Percentiles rank a stretch among this genome's conserved stretches.
Evolutionary conservation across 2,329 filamentous ascomycete genomes (phyloP).

Genomic region (Beauveria medogensis): DNA sequence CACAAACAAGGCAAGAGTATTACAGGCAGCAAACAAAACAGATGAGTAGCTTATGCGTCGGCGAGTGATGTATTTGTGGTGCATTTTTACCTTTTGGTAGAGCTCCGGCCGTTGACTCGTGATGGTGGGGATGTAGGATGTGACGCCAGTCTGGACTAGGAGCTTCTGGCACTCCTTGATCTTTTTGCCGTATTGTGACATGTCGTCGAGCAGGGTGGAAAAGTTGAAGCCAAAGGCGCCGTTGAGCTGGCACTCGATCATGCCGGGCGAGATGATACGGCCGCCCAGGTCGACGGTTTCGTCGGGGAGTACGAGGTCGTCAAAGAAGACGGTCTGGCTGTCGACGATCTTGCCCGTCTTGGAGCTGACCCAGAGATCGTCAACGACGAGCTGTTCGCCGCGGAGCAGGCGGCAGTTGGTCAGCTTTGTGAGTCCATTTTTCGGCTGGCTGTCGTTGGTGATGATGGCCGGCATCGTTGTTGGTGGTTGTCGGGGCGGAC

Average conservation of each 20-base stretch:
- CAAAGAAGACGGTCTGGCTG: slow-evolving; percentile 60
- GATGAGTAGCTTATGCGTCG: not conserved
- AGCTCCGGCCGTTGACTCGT: slow-evolving; percentile 74
- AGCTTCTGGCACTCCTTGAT: slow-evolving; percentile 62
- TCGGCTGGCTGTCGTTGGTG: slow-evolving; percentile 24
- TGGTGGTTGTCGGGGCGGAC: not conserved
- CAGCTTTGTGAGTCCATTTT: slow-evolving; percentile 67
- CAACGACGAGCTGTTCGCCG: slow-evolving; percentile 57
- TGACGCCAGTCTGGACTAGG: slow-evolving; percentile 73
- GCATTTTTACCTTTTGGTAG: slow-evolving; percentile 58
- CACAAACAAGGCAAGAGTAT: not conserved
- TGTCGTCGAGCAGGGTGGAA: slow-evolving; percentile 64
- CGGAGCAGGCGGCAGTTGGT: slow-evolving; percentile 78
- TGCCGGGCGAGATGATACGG: slow-evolving; percentile 74
- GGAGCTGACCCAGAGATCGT: slow-evolving; percentile 86
- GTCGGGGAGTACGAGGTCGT: slow-evolving; percentile 61
- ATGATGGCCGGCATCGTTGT: slow-evolving; percentile 42
- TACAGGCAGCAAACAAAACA: not conserved
- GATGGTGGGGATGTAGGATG: slow-evolving; percentile 78
- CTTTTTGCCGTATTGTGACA: slow-evolving; percentile 62
- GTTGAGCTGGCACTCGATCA: slow-evolving; percentile 90
- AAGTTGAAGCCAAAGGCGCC: slow-evolving; percentile 92
- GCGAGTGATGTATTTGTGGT: too few species aligned
- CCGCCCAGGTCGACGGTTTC: slow-evolving; percentile 70
- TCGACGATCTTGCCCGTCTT: slow-evolving; percentile 72